Base-by-base conservation (phyloP, 805 yeast species). In the Vanderwaltozyma verrucispora region DNA sequence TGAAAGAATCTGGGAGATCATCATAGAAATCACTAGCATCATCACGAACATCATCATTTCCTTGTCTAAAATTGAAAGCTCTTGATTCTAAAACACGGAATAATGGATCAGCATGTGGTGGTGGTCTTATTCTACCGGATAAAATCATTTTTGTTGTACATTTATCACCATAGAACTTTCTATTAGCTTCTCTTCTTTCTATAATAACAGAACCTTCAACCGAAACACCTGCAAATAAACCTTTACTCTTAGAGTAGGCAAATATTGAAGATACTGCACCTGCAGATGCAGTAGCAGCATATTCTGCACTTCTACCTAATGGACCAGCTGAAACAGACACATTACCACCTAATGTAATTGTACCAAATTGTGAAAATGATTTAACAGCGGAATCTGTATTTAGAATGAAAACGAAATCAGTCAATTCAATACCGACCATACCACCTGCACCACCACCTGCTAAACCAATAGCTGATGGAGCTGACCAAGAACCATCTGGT, bases 381-480 rank as follows among this genome's bases (percentile, higher is more conserved):
- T 82, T 85, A 33, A 89, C 98, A 2, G 98, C 97, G 2, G 87
- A 75, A 36, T 74, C 70, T 12, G 83, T 75, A 64, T 92, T 89
- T 47, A 89, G 71, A 42, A 92, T 88, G 58, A 89, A 89, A 21
- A 89, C 96, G 55, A 89, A 89, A 65, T 89, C 97, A 2, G 98
- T 89, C 52, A 89, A 67, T 59, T 89, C 98, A 8, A 95, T 88
- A 30, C 98, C 98, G 46, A 92, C 75, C 65, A 87, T 94, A 31
- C 98, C 98, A 42, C 98, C 98, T 6, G 92, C 96, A 53, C 98
- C 97, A 4, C 96, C 97, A 50, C 97, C 98, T 3, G 95, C 97
- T 17, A 96, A 84, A 37, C 77, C 80, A 47, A 92, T 80, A 9
- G 96, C 98, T 2, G 94, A 80, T 1, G 98, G 98, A 3, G 96